Percentiles rank a stretch among this genome's conserved stretches.
Conservation (phyloP, 208 protist genomes). For the Trichomonas gallinae region DNA sequence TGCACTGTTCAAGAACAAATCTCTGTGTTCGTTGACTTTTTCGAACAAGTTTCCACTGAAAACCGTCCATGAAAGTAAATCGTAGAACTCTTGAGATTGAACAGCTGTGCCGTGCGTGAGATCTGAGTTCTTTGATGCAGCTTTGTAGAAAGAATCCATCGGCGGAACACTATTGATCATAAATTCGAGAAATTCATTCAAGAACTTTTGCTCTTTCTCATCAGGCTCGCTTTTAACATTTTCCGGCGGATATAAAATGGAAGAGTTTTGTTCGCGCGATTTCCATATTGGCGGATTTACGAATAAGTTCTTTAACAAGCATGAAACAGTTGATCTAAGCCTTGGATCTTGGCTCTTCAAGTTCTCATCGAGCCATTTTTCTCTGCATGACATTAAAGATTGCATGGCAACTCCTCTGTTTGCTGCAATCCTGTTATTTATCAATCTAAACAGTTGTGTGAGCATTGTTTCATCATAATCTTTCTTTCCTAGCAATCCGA, state of each 20-base stretch:
- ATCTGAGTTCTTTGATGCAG: not conserved
- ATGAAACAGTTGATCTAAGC: not conserved
- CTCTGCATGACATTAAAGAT: not conserved
- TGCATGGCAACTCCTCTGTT: not conserved
- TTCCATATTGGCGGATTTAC: not conserved
- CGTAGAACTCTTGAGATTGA: not conserved
- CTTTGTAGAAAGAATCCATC: not conserved
- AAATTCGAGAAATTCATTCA: not conserved
- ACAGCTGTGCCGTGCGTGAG: not conserved
- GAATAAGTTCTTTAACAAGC: not conserved
- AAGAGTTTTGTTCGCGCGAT: not conserved
- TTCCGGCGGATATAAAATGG: not conserved
- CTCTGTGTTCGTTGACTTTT: not conserved
- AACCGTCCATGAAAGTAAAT: not conserved
- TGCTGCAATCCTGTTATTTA: not conserved
- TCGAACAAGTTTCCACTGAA: not conserved
- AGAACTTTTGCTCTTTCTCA: not conserved
- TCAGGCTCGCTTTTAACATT: not conserved
- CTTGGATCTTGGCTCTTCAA: not conserved
- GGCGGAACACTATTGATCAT: not conserved
- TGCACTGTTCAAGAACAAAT: not conserved
- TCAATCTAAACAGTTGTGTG: not conserved
- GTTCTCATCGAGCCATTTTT: not conserved
- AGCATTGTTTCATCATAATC: not conserved
- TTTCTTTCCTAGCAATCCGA: not conserved